Evolutionary conservation across 768 basidiomycete genomes (phyloP), one percentile per base, ranked within the genome.

Genomic region (Mrakia hoshinonis): DNA sequence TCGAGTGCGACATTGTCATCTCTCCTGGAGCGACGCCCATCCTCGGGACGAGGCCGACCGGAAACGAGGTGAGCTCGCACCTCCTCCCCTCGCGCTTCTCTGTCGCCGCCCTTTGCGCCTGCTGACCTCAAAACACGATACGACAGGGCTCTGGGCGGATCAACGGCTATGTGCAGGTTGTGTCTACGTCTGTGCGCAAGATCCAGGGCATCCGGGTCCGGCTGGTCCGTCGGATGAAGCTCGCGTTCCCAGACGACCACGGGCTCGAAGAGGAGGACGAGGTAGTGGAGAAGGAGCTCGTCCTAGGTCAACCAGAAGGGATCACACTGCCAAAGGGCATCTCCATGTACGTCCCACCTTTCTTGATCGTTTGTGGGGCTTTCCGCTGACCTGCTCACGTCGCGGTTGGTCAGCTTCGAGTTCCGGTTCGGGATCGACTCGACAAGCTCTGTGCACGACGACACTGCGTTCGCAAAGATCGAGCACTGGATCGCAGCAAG

Each of bases 241-340:
- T 55, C 54, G 54, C 26, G 9, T 55, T 55, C 29, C 51, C 51
- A 10, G n/a, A 52, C 10, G 26, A 55, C 10, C 26, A 26, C 20
- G 54, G 54, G 7, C 54, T 55, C 29, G 54, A 55, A 6, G 54
- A 55, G 29, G 54, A 55, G 54, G 54, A 55, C 54, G 54, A 55
- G 54, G 26, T 55, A 12, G 54, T 55, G 13, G 54, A 55, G 54
- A 15, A 26, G 29, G 54, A 55, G 54, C 54, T 55, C 15, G 18
- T 29, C 26, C 54, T 55, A 31, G 54, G 54, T 26, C n/a, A n/a
- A n/a, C 15, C 54, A 1, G 54, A 55, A 31, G 54, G 54, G 24
- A 55, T 55, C 26, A 31, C 29, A 34, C 29, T 55, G 3, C 29
- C 29, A 5, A 55, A 55, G 29, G 54, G 54, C 13, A 55, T 55